Percentiles rank a stretch among this genome's conserved stretches.
These are phyloP conservation scores for Venturia effusa DNA, from an alignment of 2,329 filamentous ascomycete species.

Conservation along the genomic window DNA sequence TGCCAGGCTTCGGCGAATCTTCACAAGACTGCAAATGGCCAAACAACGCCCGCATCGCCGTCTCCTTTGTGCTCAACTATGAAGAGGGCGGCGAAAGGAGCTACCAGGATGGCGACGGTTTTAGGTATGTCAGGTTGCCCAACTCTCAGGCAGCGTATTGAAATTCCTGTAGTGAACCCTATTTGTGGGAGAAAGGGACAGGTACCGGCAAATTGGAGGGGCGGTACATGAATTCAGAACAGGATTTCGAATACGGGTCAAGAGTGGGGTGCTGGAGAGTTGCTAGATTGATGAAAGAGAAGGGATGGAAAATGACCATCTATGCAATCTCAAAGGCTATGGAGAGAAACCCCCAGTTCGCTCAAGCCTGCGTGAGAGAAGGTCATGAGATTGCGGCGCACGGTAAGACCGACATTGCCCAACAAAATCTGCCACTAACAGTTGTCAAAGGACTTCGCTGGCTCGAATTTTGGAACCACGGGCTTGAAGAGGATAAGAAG, in stretches of 20 bases:
- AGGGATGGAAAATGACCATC: conserved; percentile 36
- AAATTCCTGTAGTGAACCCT: conserved; percentile 19
- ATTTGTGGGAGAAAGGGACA: conserved; percentile 25
- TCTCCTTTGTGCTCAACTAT: conserved; percentile 30
- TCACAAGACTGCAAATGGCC: conserved; percentile 23
- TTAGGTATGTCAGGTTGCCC: conserved; percentile 7
- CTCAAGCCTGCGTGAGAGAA: conserved; percentile 28
- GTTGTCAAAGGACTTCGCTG: conserved; percentile 20
- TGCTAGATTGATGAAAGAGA: conserved; percentile 37
- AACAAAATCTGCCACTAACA: background rate
- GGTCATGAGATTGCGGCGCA: conserved; percentile 33
- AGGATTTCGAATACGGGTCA: conserved; percentile 42
- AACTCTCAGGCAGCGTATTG: background rate
- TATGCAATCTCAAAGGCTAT: conserved; percentile 40
- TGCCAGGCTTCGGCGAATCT: conserved; percentile 13
- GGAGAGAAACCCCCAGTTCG: conserved; percentile 31
- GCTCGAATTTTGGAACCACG: conserved; percentile 33
- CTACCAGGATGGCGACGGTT: conserved; percentile 23
- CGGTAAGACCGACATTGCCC: conserved; percentile 15
- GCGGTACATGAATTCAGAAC: conserved; percentile 36
- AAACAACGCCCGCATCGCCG: conserved; percentile 25
- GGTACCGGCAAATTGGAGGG: conserved; percentile 24
- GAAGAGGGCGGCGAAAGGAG: conserved; percentile 26
- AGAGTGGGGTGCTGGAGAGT: conserved; percentile 40
- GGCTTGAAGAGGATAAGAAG: conserved; percentile 26